phyloP scores from a whole-genome alignment of 2,329 filamentous ascomycete species.

The Pezicula carpinea region DNA sequence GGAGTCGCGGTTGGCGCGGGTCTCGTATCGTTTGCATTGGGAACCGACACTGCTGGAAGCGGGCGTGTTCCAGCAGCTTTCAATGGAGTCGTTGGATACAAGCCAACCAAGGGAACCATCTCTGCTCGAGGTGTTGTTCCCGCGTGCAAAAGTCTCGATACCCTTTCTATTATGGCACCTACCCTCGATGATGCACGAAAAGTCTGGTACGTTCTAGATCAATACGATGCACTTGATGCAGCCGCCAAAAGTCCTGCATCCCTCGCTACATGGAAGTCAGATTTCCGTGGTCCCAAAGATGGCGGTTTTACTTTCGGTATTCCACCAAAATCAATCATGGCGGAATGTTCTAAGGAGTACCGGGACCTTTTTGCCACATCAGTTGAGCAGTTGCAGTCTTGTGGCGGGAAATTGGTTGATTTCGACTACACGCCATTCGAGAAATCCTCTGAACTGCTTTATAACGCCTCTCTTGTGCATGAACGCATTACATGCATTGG shows the following conservation, averaged over 20 bases:
- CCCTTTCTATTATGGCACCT: constrained; percentile 43
- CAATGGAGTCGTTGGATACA: constrained; percentile 44
- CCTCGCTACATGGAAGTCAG: constrained; percentile 22
- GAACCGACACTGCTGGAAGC: constrained; percentile 48
- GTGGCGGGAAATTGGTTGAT: constrained; percentile 33
- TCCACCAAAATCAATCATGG: constrained; percentile 36
- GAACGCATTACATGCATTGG: constrained; percentile 42
- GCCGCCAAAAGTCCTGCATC: constrained; percentile 37
- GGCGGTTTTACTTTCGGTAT: constrained; percentile 44
- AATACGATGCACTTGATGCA: constrained; percentile 40
- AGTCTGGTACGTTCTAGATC: constrained; percentile 43
- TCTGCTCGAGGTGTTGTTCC: constrained; percentile 43
- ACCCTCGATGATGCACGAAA: constrained; percentile 41
- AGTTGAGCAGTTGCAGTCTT: constrained; percentile 31
- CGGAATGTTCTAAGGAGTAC: constrained; percentile 38
- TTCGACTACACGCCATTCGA: constrained; percentile 42
- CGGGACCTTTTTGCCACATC: constrained; percentile 34
- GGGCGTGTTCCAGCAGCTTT: constrained; percentile 44
- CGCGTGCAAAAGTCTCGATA: constrained; percentile 49
- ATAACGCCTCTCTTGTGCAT: constrained; percentile 47
- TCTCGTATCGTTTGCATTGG: constrained; percentile 48
- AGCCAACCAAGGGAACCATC: constrained; percentile 45
- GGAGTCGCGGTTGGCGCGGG: constrained; percentile 47
- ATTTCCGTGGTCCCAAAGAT: constrained; percentile 21
- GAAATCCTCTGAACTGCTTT: constrained; percentile 44